Base-by-base conservation (phyloP, 2,329 filamentous ascomycete species). In the Teratosphaeria gauchensis region DNA sequence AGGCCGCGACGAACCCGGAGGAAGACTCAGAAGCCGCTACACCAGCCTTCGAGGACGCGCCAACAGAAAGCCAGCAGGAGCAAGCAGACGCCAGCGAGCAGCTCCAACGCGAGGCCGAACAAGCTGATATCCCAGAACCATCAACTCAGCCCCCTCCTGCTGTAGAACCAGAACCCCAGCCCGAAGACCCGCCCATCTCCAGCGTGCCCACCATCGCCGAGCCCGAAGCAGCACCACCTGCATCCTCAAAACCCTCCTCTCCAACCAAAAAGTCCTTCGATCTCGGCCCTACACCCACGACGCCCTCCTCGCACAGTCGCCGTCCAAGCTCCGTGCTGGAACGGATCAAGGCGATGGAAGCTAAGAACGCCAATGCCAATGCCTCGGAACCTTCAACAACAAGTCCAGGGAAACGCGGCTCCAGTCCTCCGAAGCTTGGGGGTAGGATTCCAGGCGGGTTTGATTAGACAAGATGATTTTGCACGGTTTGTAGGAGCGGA, bases 301-400 rank as follows among this genome's bases (percentile, higher is more conserved):
- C 42, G n/a, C 5, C 2, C 21, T 16, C n/a, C 9, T 30, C 38
- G 7, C 28, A 48, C 55, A 6, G 59, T 63, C 57, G 63, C n/a
- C 59, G 62, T 32, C 60, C 60, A 14, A 64, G 62, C 8, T 60
- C 57, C 54, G 62, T 66, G 1, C 57, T 62, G 24, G 64, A 56
- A 19, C 54, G 65, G 51, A 60, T 66, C 6, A 53, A 59, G 46
- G 62, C 63, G 14, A 64, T 66, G 65, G 62, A 65, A 42, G 60
- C 58, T 8, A 53, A 58, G 42, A 48, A 48, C n/a, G 42, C 42
- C 42, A 21, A 5, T 21, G 42, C 42, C 3, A 9, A 16, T 2
- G 16, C 24, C 24, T 28, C 16, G 24, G 57, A 57, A 16, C 52
- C 51, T 19, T 54, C 54, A 12, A n/a, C n/a, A n/a, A n/a, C n/a